Evolutionary conservation across 2,329 filamentous ascomycete genomes (phyloP), one percentile per base, ranked within the genome.

Genomic region (Diaporthe capsici): DNA sequence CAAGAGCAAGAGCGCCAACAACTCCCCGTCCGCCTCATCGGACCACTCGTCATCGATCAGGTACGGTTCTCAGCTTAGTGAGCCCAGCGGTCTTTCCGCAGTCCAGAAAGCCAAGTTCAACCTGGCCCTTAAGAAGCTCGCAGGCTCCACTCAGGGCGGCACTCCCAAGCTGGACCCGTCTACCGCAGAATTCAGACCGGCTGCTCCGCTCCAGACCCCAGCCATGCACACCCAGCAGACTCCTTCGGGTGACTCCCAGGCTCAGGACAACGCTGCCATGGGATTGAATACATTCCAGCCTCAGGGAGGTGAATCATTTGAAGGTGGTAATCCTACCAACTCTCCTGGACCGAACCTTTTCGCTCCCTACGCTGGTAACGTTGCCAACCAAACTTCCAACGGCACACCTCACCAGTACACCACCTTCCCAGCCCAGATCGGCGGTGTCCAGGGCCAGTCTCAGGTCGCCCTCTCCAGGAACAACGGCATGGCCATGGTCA

Each of bases 1-100:
- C 53, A 47, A 58, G 53, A 71, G 42, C 31, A 60, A 74, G 73
- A 71, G 65, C 37, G 65, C 55, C n/a, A 60, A 71, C 44, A 61
- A 39, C 55, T 74, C 73, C 8, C 65, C 73, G 8, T 37, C 31
- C 4, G 31, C 42, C 12, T 55, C 31, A 15, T 74, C 55, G 22
- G 60, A 49, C 39, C 28, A n/a, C 31, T 53, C 31, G 6, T 47
- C 34, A 10, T n/a, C 22, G 2, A 20, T 61, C 65, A 42, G 28
- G 17, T 22, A 37, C 39, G 37, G 55, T 25, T 60, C 44, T 37
- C 65, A 60, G 31, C 25, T 61, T 4, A 74, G 73, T 44, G 73
- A 71, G 42, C 73, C 73, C 12, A 42, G 20, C 17, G 31, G 42
- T 20, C 47, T 61, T 34, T 31, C 53, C 31, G 31, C 53, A 25